Conservation (phyloP, 176 grass and related monocot species). For the Oryza australiensis region DNA sequence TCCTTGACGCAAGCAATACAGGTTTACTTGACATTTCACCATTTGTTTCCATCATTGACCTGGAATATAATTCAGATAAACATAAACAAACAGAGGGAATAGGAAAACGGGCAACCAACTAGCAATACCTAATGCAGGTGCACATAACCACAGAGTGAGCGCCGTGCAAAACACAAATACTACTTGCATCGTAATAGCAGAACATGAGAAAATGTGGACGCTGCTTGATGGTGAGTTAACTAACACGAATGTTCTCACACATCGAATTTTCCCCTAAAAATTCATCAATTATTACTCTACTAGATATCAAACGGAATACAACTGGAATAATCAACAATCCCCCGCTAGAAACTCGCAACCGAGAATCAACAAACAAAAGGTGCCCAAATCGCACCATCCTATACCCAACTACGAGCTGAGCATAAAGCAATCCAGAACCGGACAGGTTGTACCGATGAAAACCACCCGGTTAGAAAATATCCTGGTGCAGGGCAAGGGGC, state of each 20-base stretch:
- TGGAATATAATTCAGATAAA: slow-evolving; percentile 20
- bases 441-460: neutral
- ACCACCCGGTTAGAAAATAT: neutral
- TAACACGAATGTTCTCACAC: neutral
- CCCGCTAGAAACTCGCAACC: neutral
- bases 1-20: slow-evolving; percentile 45
- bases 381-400: neutral
- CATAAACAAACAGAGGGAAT: neutral
- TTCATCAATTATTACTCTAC: neutral
- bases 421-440: neutral
- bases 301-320: neutral
- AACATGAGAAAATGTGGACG: neutral
- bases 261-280: neutral
- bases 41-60: slow-evolving; percentile 39
- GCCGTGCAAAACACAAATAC: neutral
- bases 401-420: neutral
- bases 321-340: neutral
- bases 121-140: neutral
- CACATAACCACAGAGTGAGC: neutral
- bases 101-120: neutral
- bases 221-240: neutral
- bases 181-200: neutral
- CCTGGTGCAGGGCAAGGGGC: neutral
- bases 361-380: neutral
- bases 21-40: slow-evolving; percentile 39